Evolutionary conservation across 257 asterid genomes (phyloP).

Genomic region (Gentiana macrophylla): DNA sequence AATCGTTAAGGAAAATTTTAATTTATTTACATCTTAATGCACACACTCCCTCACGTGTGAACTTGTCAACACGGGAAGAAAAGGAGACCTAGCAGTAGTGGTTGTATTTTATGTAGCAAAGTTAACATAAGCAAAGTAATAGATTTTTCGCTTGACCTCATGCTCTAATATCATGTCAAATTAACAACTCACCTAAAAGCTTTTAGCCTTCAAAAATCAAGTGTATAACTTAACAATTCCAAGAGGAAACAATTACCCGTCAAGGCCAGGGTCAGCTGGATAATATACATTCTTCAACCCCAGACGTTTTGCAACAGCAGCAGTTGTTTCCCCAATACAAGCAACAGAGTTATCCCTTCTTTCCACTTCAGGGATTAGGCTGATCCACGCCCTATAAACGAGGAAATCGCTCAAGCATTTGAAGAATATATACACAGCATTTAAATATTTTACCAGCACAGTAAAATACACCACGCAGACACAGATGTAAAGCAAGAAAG

Average conservation of each 20-base stretch:
- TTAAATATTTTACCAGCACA: neutral
- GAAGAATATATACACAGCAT: neutral
- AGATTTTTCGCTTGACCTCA: neutral
- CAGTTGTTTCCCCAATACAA: conserved; percentile 89
- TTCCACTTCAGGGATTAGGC: conserved; percentile 38
- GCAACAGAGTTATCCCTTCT: conserved; percentile 58
- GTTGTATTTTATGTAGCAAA: too few relatives aligned
- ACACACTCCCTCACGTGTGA: too few relatives aligned
- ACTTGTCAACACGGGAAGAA: too few relatives aligned
- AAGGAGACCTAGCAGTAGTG: too few relatives aligned
- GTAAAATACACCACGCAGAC: too few relatives aligned
- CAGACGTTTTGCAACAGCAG: conserved; percentile 50
- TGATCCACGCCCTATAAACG: conserved; percentile 54
- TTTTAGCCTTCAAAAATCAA: too few relatives aligned
- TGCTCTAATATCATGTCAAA: neutral
- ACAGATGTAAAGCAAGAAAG: too few relatives aligned
- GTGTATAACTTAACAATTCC: neutral
- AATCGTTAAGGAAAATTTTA: too few relatives aligned
- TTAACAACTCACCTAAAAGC: neutral
- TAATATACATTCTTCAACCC: conserved; percentile 54
- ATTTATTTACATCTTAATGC: too few relatives aligned
- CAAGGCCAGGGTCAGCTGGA: conserved; percentile 66
- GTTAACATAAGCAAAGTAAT: too few relatives aligned
- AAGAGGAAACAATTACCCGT: conserved; percentile 41
- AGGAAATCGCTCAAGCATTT: neutral